Evolutionary conservation across 140 eudicot genomes (phyloP).

Genomic region (Flaveria floridana): DNA sequence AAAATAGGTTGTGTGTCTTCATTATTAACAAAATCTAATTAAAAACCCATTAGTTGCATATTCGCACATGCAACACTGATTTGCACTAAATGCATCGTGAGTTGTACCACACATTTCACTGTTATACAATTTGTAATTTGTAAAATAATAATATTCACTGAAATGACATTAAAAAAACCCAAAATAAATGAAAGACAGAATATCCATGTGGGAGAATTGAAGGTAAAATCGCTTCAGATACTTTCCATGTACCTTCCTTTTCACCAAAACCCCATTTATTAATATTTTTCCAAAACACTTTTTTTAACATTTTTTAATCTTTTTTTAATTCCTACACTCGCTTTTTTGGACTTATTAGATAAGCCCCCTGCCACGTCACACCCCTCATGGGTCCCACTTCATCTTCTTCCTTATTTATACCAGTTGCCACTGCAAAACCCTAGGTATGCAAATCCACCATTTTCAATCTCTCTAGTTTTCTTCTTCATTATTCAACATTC

Average conservation of each 20-base stretch:
- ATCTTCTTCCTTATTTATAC: constrained; percentile 37
- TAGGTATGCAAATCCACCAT: constrained; percentile 21
- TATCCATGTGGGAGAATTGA: constrained; percentile 45
- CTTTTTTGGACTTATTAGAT: constrained; percentile 37
- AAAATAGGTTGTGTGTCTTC: too few relatives aligned
- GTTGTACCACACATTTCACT: too few relatives aligned
- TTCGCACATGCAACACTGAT: too few relatives aligned
- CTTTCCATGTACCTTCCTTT: constrained; percentile 43
- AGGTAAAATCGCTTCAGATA: constrained; percentile 24
- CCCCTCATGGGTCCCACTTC: constrained; percentile 17
- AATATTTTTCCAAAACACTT: neutral
- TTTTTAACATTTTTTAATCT: neutral
- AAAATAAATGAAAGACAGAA: constrained; percentile 31
- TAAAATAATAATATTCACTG: neutral
- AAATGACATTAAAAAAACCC: neutral
- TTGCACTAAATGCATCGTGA: too few relatives aligned
- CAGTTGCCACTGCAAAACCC: constrained; percentile 34
- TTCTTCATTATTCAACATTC: neutral
- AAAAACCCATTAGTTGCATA: too few relatives aligned
- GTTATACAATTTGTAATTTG: neutral
- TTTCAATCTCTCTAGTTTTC: constrained; percentile 13
- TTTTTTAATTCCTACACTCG: neutral
- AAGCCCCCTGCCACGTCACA: constrained; percentile 35
- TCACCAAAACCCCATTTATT: constrained; percentile 12
- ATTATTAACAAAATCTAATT: too few relatives aligned